phyloP scores from a whole-genome alignment of 495 filamentous ascomycete genomes.

The Durotheca rogersii region DNA sequence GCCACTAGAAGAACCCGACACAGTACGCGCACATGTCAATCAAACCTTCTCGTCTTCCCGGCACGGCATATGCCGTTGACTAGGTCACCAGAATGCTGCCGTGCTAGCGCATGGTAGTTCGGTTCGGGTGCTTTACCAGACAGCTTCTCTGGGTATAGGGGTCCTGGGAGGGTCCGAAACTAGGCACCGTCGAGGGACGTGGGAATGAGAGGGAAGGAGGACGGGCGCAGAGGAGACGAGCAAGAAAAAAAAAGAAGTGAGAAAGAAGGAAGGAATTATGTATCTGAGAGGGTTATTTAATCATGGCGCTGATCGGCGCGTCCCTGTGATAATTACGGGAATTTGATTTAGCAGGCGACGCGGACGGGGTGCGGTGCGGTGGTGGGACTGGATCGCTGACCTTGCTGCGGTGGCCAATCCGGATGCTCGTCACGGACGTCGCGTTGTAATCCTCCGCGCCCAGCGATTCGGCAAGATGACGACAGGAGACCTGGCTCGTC shows the following conservation, averaged over 20 bases:
- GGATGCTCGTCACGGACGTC: conserved; percentile 11
- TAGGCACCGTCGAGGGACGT: too few relatives aligned
- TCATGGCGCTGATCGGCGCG: not conserved
- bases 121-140: too few relatives aligned
- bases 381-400: too few relatives aligned
- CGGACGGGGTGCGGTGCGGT: too few relatives aligned
- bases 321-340: too few relatives aligned
- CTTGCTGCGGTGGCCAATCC: too few relatives aligned
- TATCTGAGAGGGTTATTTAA: not conserved
- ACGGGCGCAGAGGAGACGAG: not conserved
- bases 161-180: too few relatives aligned
- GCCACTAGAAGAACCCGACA: conserved; percentile 12
- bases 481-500: conserved; percentile 19
- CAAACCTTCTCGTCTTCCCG: too few relatives aligned
- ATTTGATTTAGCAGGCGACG: too few relatives aligned
- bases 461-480: conserved; percentile 18
- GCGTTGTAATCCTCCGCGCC: conserved; percentile 4
- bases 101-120: too few relatives aligned
- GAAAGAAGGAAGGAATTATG: not conserved
- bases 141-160: too few relatives aligned
- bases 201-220: not conserved
- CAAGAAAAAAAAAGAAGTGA: not conserved
- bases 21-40: conserved; percentile 1
- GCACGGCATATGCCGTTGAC: not conserved
- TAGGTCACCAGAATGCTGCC: too few relatives aligned